Evolutionary conservation across 768 basidiomycete species (phyloP), one percentile per base, ranked within the genome.

Genomic region (Candolleomyces eurysporus): DNA sequence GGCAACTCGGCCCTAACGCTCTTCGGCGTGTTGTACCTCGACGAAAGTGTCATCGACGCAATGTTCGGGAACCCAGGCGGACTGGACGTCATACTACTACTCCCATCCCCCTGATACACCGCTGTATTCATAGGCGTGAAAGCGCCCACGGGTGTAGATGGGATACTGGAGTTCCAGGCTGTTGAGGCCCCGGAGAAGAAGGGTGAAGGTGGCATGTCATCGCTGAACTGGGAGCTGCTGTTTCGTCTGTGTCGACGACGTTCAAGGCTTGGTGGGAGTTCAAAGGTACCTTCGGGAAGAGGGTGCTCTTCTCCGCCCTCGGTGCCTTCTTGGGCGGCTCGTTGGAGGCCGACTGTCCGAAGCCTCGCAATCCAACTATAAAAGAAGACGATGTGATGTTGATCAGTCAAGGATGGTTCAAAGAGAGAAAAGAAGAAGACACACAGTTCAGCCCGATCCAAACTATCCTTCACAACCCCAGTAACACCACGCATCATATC

Each of bases 401-500:
- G 58, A 64, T 62, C 48, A 59, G 63, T 57, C 57, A 53, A 43
- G 10, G 9, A 55, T 21, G 30, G 31, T 40, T 57, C 49, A 36
- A 55, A n/a, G 45, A 64, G 14, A 36, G 61, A 63, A 63, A 11
- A 36, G 36, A 11, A 5, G 63, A 54, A 31, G 52, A 61, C 8
- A 83, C 88, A 93, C 85, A 89, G 84, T 71, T 96, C 94, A 32
- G 94, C 94, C 58, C 89, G 80, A 71, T 95, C 93, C 72, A 96
- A 77, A 63, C 88, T 91, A 63, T 95, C 94, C 67, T 87, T 89
- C 62, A 96, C 90, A 22, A 96, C 92, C 4, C 84, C 82, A n/a
- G 92, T 92, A 31, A 95, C 92, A 31, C 91, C 86, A 31, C 88
- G 80, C 81, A 96, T 87, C 92, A 95, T 96, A 69, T 96, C 94